Conservation (phyloP, 129 eudicot genomes). For the Heracleum sosnowskyi region DNA sequence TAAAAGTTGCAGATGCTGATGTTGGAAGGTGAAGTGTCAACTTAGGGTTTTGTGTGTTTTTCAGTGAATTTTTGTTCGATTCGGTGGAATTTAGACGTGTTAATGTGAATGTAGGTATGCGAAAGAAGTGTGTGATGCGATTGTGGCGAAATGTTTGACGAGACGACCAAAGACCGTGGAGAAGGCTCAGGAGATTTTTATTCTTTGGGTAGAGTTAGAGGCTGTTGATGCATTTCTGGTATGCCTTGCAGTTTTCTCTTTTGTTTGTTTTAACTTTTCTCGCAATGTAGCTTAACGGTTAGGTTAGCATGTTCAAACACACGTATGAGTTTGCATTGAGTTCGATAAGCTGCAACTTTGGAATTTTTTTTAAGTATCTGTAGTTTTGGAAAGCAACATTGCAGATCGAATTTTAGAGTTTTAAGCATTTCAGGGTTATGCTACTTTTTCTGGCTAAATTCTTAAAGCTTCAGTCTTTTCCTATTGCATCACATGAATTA, state of each 20-base stretch:
- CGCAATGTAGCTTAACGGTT: conserved; percentile 1
- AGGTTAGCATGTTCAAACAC: background rate
- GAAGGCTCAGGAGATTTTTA: conserved; percentile 78
- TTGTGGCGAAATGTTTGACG: conserved; percentile 85
- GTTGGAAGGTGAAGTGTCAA: conserved; percentile 48
- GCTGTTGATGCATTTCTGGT: conserved; percentile 92
- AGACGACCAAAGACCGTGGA: conserved; percentile 97
- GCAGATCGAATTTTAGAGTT: background rate
- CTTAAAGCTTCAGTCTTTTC: background rate
- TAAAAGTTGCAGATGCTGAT: conserved; percentile 91
- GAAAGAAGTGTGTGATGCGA: conserved; percentile 87
- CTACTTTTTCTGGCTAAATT: background rate
- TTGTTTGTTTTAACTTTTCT: background rate
- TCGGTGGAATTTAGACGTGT: background rate
- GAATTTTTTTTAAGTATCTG: background rate
- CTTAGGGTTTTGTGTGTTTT: background rate
- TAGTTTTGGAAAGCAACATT: background rate
- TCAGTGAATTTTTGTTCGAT: background rate
- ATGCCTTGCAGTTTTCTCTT: conserved; percentile 20
- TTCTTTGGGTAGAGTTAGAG: conserved; percentile 99
- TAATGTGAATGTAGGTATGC: conserved; percentile 49
- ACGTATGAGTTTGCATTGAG: background rate
- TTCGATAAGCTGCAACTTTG: background rate
- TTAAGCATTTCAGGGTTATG: background rate
- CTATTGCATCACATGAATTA: background rate